Conservation (phyloP, 768 basidiomycete species). For the Nevesoporus exiguus region DNA sequence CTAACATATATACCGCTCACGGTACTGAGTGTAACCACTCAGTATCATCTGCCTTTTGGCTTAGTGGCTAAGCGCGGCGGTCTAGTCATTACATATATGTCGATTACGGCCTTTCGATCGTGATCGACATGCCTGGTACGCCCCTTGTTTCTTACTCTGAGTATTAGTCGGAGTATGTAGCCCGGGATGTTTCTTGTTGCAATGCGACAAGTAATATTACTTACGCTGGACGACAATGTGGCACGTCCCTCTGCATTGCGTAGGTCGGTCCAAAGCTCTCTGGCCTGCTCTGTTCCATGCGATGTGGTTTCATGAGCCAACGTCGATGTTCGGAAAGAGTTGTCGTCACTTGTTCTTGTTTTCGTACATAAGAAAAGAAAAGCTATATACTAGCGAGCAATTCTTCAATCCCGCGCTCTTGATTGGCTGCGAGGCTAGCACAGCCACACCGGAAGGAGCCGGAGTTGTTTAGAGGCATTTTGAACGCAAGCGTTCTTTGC, state of each 20-base stretch:
- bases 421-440: neutral
- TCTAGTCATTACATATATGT: too few relatives aligned
- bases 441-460: slow-evolving; percentile 21
- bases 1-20: too few relatives aligned
- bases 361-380: neutral
- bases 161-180: slow-evolving; percentile 1
- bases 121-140: slow-evolving; percentile 16
- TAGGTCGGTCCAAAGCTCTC: too few relatives aligned
- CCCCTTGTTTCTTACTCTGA: neutral
- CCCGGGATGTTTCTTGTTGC: slow-evolving; percentile 17
- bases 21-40: too few relatives aligned
- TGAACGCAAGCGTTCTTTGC: neutral
- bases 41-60: too few relatives aligned
- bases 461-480: slow-evolving; percentile 9
- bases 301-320: neutral
- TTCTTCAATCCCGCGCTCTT: neutral
- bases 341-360: too few relatives aligned
- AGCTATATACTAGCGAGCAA: neutral
- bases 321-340: too few relatives aligned
- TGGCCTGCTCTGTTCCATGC: neutral
- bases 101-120: slow-evolving; percentile 38
- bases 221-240: neutral
- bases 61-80: too few relatives aligned
- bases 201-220: slow-evolving; percentile 5
- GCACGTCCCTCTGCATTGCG: neutral